A percentile compares a stretch with the other conserved stretches of the same genome.
These are phyloP conservation scores for Salvia hispanica DNA, from an alignment of 257 asterid genomes.

Conservation along the genomic window DNA sequence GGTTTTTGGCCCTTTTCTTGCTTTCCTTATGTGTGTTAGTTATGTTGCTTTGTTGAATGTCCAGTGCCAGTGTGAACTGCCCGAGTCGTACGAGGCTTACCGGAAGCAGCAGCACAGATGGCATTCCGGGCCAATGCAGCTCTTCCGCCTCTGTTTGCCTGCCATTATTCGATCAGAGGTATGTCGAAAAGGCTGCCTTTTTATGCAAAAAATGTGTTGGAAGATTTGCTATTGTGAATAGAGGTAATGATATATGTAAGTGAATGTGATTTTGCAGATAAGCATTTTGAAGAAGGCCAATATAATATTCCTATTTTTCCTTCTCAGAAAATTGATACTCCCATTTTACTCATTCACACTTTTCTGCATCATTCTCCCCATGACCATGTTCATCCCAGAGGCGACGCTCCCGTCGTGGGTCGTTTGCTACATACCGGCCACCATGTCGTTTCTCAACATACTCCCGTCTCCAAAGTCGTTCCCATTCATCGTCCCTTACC, in stretches of 20 bases:
- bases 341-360: conserved; percentile 91
- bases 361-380: conserved; percentile 85
- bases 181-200: background rate
- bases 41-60: background rate
- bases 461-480: conserved; percentile 83
- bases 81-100: conserved; percentile 90
- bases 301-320: conserved; percentile 63
- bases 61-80: conserved; percentile 88
- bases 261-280: conserved; percentile 40
- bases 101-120: conserved; percentile 91
- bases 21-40: conserved; percentile 1
- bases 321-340: conserved; percentile 69
- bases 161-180: conserved; percentile 74
- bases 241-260: background rate
- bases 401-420: conserved; percentile 92
- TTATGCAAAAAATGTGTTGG: too few species aligned
- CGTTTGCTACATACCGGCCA: conserved; percentile 74
- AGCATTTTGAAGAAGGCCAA: conserved; percentile 51
- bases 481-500: conserved; percentile 53
- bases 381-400: conserved; percentile 90
- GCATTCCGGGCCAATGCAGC: conserved; percentile 98
- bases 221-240: background rate
- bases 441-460: conserved; percentile 75
- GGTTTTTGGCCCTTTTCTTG: background rate
- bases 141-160: conserved; percentile 86